Conservation (phyloP, 2,329 filamentous ascomycete genomes). For the Clonostachys solani region DNA sequence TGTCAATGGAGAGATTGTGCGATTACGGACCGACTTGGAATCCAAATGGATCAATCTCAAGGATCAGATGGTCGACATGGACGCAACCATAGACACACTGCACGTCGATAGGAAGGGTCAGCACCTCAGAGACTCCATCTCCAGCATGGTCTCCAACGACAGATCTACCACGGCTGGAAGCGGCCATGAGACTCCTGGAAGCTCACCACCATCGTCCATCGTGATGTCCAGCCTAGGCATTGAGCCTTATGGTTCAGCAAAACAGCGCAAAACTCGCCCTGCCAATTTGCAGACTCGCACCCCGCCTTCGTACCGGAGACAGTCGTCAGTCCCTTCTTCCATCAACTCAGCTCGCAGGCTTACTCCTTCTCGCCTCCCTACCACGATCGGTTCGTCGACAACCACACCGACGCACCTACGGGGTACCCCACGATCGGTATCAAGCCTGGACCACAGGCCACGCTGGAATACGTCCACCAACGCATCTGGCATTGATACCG, state of each 20-base stretch:
- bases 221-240: conserved; percentile 54
- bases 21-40: conserved; percentile 81
- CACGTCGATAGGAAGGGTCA: conserved; percentile 59
- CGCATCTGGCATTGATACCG: conserved; percentile 57
- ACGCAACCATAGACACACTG: conserved; percentile 70
- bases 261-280: conserved; percentile 39
- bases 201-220: conserved; percentile 58
- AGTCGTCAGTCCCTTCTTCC: conserved; percentile 43
- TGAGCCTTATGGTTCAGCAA: conserved; percentile 36
- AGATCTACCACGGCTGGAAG: conserved; percentile 63
- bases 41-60: conserved; percentile 76
- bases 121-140: conserved; percentile 86
- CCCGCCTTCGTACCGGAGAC: conserved; percentile 34
- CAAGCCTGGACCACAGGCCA: conserved; percentile 53
- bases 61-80: conserved; percentile 72
- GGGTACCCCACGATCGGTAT: conserved; percentile 34
- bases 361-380: conserved; percentile 38
- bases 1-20: conserved; percentile 90
- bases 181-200: conserved; percentile 66
- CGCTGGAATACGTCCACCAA: conserved; percentile 71
- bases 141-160: conserved; percentile 84
- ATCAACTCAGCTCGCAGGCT: conserved; percentile 16
- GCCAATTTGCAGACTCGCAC: conserved; percentile 40
- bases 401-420: conserved; percentile 33
- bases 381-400: conserved; percentile 43